These are phyloP conservation scores for Fusarium tupiense DNA, from an alignment of 2,329 filamentous ascomycete genomes.

Conservation along the genomic window DNA sequence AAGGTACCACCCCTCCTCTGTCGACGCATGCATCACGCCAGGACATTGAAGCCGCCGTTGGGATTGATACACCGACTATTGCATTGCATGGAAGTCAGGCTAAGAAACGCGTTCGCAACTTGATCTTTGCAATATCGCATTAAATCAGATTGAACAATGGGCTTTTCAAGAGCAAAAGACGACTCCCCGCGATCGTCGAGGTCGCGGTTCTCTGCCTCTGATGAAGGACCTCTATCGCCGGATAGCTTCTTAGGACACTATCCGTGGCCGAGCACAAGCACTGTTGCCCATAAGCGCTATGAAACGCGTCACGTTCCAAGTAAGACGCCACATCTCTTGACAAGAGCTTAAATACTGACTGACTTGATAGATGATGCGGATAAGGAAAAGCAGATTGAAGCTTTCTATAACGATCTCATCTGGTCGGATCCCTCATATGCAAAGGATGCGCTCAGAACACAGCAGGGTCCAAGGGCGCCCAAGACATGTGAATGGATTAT, in stretches of 20 bases:
- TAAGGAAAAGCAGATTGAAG: conserved; percentile 16
- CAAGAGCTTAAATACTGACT: neutral
- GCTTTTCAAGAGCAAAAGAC: conserved; percentile 1
- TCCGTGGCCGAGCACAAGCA: conserved; percentile 29
- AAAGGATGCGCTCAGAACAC: conserved; percentile 21
- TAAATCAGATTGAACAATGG: conserved; percentile 6
- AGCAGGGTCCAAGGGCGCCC: conserved; percentile 16
- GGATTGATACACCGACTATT: conserved; percentile 26
- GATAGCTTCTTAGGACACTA: conserved; percentile 28
- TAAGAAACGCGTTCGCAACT: neutral
- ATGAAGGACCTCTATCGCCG: conserved; percentile 18
- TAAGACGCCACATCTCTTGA: neutral
- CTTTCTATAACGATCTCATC: conserved; percentile 20
- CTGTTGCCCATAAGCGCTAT: conserved; percentile 16
- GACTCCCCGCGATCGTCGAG: conserved; percentile 23
- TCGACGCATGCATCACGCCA: conserved; percentile 30
- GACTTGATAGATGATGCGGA: conserved; percentile 11
- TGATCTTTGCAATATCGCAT: conserved; percentile 3
- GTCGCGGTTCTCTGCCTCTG: conserved; percentile 19
- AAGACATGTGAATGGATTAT: conserved; percentile 29
- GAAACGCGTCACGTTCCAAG: conserved; percentile 16
- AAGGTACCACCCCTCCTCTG: conserved; percentile 11
- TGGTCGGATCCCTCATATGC: conserved; percentile 18
- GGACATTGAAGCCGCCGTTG: neutral
- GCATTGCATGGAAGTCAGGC: neutral